Conservation (phyloP, 805 yeast genomes). For the Pichia insulana region DNA sequence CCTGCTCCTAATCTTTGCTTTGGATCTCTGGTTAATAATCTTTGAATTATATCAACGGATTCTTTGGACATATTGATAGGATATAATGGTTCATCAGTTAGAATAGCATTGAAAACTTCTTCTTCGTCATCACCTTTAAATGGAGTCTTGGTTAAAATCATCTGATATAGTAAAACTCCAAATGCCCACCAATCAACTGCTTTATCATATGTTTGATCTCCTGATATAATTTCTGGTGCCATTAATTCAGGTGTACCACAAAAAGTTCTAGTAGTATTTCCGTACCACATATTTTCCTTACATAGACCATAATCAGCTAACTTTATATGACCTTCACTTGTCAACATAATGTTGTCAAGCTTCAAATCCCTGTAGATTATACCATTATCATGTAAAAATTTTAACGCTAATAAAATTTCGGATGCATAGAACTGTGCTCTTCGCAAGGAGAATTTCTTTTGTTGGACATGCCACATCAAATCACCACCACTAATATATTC, state of each 20-base stretch:
- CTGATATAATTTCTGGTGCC: slow-evolving; percentile 94
- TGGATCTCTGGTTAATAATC: slow-evolving; percentile 85
- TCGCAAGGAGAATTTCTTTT: slow-evolving; percentile 75
- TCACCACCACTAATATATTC: slow-evolving; percentile 98
- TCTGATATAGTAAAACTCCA: slow-evolving; percentile 92
- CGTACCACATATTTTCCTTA: slow-evolving; percentile 63
- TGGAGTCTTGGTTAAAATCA: slow-evolving; percentile 94
- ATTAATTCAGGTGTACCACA: slow-evolving; percentile 99
- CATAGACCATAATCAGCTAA: slow-evolving; percentile 97
- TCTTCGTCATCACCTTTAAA: slow-evolving; percentile 85
- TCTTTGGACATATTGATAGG: slow-evolving; percentile 97
- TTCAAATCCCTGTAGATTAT: slow-evolving; percentile 95
- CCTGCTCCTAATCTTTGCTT: slow-evolving; percentile 76
- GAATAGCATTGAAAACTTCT: slow-evolving; percentile 92
- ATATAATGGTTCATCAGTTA: slow-evolving; percentile 91
- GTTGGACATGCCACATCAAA: slow-evolving; percentile 98
- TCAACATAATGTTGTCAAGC: slow-evolving; percentile 84
- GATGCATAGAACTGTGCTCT: slow-evolving; percentile 97
- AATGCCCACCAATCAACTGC: slow-evolving; percentile 99
- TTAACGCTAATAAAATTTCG: slow-evolving; percentile 83
- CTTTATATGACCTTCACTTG: slow-evolving; percentile 89
- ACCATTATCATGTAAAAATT: slow-evolving; percentile 91
- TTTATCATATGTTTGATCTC: slow-evolving; percentile 82
- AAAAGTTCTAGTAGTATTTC: slow-evolving; percentile 82
- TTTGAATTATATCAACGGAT: slow-evolving; percentile 88